Evolutionary conservation across 163 green algal species (phyloP), one percentile per base, ranked within the genome.

Genomic region (Chlamydomonas reinhardtii): DNA sequence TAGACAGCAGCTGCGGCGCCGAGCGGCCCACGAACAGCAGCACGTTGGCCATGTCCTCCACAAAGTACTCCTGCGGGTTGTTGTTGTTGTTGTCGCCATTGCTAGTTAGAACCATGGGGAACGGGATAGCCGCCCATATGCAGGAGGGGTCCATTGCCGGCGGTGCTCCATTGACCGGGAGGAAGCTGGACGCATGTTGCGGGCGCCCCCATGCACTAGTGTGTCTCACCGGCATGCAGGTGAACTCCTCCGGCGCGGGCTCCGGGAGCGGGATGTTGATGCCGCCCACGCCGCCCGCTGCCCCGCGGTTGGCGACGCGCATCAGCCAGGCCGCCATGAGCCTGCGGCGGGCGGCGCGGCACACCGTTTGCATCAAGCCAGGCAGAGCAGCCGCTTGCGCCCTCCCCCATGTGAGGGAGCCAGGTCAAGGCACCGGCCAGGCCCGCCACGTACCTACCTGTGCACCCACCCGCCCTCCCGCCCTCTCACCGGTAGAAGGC

Each of bases 41-140:
- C 31, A 94, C 65, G 64, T 97, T 92, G 2, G 89, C 84, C 52
- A 96, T 84, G 87, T 99, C 95, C 74, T 98, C 96, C 43, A 99
- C 85, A 74, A 98, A 95, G 84, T 96, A 96, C 90, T 99, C 96
- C 81, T 94, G 90, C 32, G 35, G 35, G 27, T 22, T 17, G 54
- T 11, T 4, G 54, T 32, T 25, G 31, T 17, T n/a, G n/a, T n/a
- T n/a, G n/a, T n/a, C n/a, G n/a, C n/a, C n/a, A n/a, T n/a, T n/a
- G n/a, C n/a, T n/a, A n/a, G n/a, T n/a, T n/a, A n/a, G n/a, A n/a
- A n/a, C n/a, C n/a, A n/a, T n/a, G n/a, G n/a, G n/a, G n/a, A n/a
- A n/a, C n/a, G n/a, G n/a, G n/a, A n/a, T n/a, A n/a, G n/a, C n/a
- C n/a, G n/a, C n/a, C n/a, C n/a, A n/a, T n/a, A n/a, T n/a, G n/a